Evolutionary conservation across 495 filamentous ascomycete genomes (phyloP).

Genomic region (Aspergillus ellipticus): DNA sequence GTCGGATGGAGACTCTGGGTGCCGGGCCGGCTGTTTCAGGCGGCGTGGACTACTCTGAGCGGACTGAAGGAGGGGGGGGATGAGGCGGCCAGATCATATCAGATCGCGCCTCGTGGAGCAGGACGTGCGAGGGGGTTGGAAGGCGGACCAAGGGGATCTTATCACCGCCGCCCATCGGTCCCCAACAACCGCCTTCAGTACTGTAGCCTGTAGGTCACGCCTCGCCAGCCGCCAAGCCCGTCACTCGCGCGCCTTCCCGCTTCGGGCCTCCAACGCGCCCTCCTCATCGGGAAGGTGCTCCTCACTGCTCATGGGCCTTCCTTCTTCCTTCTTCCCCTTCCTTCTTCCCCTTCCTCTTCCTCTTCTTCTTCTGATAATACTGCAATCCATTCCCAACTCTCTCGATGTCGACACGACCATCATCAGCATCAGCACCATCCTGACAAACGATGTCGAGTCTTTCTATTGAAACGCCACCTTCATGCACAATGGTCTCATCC

Average conservation of each 20-base stretch:
- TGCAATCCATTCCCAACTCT: not conserved
- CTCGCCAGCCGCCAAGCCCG: too few species aligned
- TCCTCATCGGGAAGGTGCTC: not conserved
- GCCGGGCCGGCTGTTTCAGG: not conserved
- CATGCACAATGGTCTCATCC: not conserved
- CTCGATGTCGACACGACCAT: too few species aligned
- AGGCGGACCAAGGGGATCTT: not conserved
- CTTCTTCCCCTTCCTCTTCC: not conserved
- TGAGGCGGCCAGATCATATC: not conserved
- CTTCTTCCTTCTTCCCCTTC: not conserved
- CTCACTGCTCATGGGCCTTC: not conserved
- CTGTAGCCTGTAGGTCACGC: too few species aligned
- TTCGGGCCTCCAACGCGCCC: not conserved
- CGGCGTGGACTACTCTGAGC: too few species aligned
- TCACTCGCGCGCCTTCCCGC: not conserved
- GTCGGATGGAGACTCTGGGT: slow-evolving; percentile 6
- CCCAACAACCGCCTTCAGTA: too few species aligned
- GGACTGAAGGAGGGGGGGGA: not conserved
- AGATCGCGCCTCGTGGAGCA: not conserved
- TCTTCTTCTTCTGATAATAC: not conserved
- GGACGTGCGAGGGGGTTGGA: not conserved
- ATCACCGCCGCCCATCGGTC: not conserved
- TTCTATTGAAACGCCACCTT: too few species aligned
- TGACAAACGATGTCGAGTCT: too few species aligned
- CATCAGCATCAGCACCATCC: too few species aligned